phyloP scores from a whole-genome alignment of 148 eudicot species.

The Rheum nobile region DNA sequence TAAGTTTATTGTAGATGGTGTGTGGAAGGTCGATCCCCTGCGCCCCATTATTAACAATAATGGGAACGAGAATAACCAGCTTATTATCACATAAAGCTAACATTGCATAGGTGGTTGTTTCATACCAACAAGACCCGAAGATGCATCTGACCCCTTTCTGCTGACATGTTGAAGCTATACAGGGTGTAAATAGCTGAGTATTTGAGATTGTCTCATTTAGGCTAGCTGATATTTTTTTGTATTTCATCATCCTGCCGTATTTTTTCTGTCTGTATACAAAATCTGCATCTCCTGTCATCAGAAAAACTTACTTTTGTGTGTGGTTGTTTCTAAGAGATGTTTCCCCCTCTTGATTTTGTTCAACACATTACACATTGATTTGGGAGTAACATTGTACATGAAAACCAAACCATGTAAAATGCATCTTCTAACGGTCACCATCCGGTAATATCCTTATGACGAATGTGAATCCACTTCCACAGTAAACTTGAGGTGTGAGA shows the following conservation, averaged over 20 bases:
- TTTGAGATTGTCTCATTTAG: background rate
- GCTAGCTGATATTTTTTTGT: background rate
- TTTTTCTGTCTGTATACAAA: background rate
- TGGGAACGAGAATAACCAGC: conserved; percentile 64
- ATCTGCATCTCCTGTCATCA: background rate
- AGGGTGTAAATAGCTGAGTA: background rate
- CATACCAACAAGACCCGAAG: background rate
- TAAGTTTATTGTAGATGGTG: conserved; percentile 85
- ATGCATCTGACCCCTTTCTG: background rate
- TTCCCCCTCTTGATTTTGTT: too few species aligned
- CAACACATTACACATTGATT: too few species aligned
- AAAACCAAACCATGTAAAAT: background rate
- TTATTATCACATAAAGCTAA: conserved; percentile 27
- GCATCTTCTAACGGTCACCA: background rate
- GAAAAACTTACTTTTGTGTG: background rate
- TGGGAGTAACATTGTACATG: background rate
- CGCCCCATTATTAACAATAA: conserved; percentile 47
- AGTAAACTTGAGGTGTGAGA: conserved; percentile 24
- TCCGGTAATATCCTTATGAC: conserved; percentile 14
- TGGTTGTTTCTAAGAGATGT: too few species aligned
- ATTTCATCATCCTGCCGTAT: background rate
- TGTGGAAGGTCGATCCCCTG: conserved; percentile 74
- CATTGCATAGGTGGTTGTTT: background rate
- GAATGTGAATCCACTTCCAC: conserved; percentile 93
- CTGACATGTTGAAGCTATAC: background rate